Evolutionary conservation across 177 flowering plant species (phyloP), one percentile per base, ranked within the genome.

Genomic region (Vitis hybrid): DNA sequence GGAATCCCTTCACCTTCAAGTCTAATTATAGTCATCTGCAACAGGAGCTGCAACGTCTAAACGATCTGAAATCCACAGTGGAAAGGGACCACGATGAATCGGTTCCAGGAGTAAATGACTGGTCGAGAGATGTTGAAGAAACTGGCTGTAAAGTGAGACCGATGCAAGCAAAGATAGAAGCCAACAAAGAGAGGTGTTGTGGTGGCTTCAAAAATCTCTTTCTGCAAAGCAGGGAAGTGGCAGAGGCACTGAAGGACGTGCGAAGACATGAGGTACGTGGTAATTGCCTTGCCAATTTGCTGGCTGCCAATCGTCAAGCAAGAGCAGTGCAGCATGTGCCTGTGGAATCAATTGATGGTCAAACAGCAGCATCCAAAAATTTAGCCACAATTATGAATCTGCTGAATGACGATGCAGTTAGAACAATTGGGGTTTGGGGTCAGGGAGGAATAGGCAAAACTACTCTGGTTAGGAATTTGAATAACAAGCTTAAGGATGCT

Each of bases 391-490:
- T 64, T n/a, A 14, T 74, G 64, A 9, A 18, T 17, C 11, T 58
- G 3, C 52, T 71, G 65, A 17, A 50, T 2, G 48, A 67, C 14
- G 64, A 62, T 41, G n/a, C 21, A 9, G 9, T 65, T 13, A 48
- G 20, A 17, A 67, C 17, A 1, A 66, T 79, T 35, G 81, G 76
- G 3, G 24, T 75, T 0, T 72, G 73, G 74, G 81, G 81, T 0
- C 71, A 68, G 76, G 81, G 73, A 24, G 78, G 78, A 49, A 73
- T 78, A 7, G 81, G 81, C 17, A 79, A 75, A 61, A 75, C 78
- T 1, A 63, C 76, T 1, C 27, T 72, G 17, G 57, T 72, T 7
- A 75, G 48, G 53, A 67, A 68, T 30, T 46, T 77, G 67, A 69
- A 77, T 67, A 71, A 76, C 50, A 52, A 32, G 41, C 69, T 76